These are phyloP conservation scores for Aureobasidium sp. DNA, from an alignment of 2,329 filamentous ascomycete species.

Conservation along the genomic window DNA sequence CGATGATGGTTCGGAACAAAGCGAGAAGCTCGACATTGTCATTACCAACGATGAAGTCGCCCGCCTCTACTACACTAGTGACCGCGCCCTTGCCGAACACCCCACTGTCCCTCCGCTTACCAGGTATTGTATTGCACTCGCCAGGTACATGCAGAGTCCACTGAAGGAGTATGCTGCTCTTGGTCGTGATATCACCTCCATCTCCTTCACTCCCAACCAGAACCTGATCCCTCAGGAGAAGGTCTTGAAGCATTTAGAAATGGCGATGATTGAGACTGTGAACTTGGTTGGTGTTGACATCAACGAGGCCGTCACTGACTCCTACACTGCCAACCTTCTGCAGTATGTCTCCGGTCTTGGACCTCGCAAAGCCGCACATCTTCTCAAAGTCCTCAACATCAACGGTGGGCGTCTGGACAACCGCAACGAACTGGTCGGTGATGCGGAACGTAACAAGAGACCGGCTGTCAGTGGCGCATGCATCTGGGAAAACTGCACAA, in stretches of 20 bases:
- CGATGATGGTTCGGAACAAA: conserved; percentile 62
- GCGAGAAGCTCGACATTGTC: conserved; percentile 76
- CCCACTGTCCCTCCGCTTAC: conserved; percentile 71
- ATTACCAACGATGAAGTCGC: conserved; percentile 96
- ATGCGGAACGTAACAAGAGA: conserved; percentile 53
- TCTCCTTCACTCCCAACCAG: conserved; percentile 85
- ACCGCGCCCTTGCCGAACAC: conserved; percentile 70
- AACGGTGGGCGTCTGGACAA: conserved; percentile 83
- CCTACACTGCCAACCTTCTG: conserved; percentile 77
- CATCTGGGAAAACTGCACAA: conserved; percentile 95
- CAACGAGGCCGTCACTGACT: conserved; percentile 78
- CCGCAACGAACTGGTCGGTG: conserved; percentile 80
- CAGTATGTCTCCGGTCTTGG: conserved; percentile 89
- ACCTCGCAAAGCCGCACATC: conserved; percentile 77
- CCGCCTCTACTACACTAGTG: conserved; percentile 88
- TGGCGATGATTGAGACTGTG: conserved; percentile 97
- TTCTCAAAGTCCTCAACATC: conserved; percentile 83
- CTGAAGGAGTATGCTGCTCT: conserved; percentile 94
- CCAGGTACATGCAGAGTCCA: conserved; percentile 88
- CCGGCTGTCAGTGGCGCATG: conserved; percentile 72
- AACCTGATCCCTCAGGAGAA: conserved; percentile 83
- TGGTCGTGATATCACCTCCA: conserved; percentile 76
- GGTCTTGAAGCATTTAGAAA: conserved; percentile 77
- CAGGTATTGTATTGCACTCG: conserved; percentile 83
- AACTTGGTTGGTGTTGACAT: conserved; percentile 94